Base-by-base conservation (phyloP, 768 basidiomycete genomes). In the Auriscalpium vulgare region DNA sequence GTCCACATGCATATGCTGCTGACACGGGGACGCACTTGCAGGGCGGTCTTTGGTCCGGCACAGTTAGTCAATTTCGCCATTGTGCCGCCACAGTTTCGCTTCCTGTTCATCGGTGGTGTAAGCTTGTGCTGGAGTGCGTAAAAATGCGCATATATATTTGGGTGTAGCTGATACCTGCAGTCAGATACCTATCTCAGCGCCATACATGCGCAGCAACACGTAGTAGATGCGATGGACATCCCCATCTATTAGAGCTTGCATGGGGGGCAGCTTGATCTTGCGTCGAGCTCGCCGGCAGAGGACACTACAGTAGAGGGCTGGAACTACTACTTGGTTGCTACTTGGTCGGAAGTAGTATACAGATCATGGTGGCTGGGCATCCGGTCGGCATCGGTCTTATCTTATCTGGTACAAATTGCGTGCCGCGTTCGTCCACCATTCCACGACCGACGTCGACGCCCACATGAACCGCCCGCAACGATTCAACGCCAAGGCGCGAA, bases 91-190 rank as follows among this genome's bases (percentile, higher is more conserved):
- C 90, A 92, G 62, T 70, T 91, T 37, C 82, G 90, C 38, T 84
- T 92, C 53, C 76, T 86, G 17, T 74, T 85, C 17, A 81, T 93
- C 21, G 79, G 88, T 63, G 78, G 87, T 10, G 87, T 91, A 51
- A 85, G 85, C 63, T 75, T 91, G 57, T 87, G 87, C 72, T 89
- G 87, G 88, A 91, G 88, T 91, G 66, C 47, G 86, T 78, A 11
- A 19, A 23, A 17, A 3, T 23, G 3, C 10, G 14, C 3, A 48
- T 55, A 13, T 14, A 37, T 43, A 23, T 34, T 10, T 23, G 6
- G 9, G 8, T 19, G 43, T 53, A 13, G 23, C 11, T 10, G n/a
- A 35, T 13, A 17, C 21, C 10, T 23, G 23, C n/a, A n/a, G n/a
- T 45, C 35, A 61, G 60, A 59, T 29, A 53, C 60, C 13, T 61